phyloP scores from a whole-genome alignment of 306 rosid species.

The Corylus heterophylla region DNA sequence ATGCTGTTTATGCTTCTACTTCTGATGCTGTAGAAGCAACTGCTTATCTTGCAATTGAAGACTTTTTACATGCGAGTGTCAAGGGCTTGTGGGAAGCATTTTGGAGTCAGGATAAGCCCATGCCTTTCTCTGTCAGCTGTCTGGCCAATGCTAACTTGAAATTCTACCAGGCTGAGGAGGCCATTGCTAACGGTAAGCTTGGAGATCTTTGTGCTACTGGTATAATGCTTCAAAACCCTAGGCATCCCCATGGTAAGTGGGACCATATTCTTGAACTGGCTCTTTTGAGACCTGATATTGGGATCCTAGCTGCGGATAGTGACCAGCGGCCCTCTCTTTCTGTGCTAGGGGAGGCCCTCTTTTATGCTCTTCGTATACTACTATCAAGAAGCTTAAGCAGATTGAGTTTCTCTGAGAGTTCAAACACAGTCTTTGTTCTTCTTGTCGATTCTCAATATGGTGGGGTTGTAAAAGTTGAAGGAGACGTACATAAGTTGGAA shows the following conservation, averaged over 20 bases:
- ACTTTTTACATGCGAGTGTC: slow-evolving; percentile 88
- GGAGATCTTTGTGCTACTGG: slow-evolving; percentile 86
- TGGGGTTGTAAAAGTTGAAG: slow-evolving; percentile 94
- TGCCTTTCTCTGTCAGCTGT: slow-evolving; percentile 92
- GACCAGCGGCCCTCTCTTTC: slow-evolving; percentile 60
- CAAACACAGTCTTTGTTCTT: slow-evolving; percentile 73
- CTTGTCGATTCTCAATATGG: slow-evolving; percentile 88
- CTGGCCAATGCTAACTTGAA: slow-evolving; percentile 68
- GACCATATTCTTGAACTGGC: slow-evolving; percentile 86
- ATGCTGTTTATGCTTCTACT: slow-evolving; percentile 76
- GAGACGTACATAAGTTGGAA: slow-evolving; percentile 82
- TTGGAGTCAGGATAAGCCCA: slow-evolving; percentile 88
- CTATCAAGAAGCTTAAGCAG: slow-evolving; percentile 86
- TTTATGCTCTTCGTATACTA: slow-evolving; percentile 76
- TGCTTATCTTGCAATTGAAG: slow-evolving; percentile 87
- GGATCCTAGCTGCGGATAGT: slow-evolving; percentile 51
- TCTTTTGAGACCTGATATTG: slow-evolving; percentile 76
- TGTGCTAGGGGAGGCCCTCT: slow-evolving; percentile 81
- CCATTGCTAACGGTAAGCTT: slow-evolving; percentile 81
- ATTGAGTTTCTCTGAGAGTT: slow-evolving; percentile 55
- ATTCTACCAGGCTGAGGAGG: slow-evolving; percentile 89
- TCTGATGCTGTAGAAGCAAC: slow-evolving; percentile 88
- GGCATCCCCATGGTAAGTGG: slow-evolving; percentile 95
- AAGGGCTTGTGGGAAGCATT: slow-evolving; percentile 97
- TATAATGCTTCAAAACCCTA: slow-evolving; percentile 69